Conservation (phyloP, 2,329 filamentous ascomycete species). For the Cercospora sp. region DNA sequence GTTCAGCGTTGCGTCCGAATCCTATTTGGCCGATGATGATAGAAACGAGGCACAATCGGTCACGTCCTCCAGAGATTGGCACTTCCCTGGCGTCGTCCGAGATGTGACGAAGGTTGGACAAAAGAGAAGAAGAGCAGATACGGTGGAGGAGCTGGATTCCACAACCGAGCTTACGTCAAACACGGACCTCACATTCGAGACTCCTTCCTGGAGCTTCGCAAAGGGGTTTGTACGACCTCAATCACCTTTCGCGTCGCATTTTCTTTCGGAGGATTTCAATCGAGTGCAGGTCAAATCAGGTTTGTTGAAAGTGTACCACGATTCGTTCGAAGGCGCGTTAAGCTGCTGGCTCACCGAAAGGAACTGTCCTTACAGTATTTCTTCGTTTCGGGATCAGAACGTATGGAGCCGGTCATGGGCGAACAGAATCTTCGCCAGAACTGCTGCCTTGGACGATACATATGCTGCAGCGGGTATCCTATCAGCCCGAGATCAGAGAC, state of each 20-base stretch:
- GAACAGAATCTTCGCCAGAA: conserved; percentile 23
- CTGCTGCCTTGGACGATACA: conserved; percentile 22
- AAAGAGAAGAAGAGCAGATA: background rate
- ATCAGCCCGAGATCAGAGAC: conserved; percentile 17
- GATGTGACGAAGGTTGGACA: background rate
- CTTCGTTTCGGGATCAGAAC: conserved; percentile 19
- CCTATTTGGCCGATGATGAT: background rate
- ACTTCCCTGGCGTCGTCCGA: background rate
- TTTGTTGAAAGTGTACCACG: conserved; percentile 25
- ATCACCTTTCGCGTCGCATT: conserved; percentile 18
- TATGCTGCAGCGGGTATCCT: conserved; percentile 20
- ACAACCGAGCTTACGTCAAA: background rate
- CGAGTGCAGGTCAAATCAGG: conserved; percentile 20
- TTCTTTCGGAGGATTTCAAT: conserved; percentile 19
- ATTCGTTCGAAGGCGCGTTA: conserved; percentile 25
- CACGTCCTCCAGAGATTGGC: background rate
- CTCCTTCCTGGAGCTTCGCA: conserved; percentile 2
- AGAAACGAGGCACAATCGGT: background rate
- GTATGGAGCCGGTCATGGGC: conserved; percentile 26
- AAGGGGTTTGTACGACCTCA: conserved; percentile 11
- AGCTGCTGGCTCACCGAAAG: conserved; percentile 26
- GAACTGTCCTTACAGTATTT: conserved; percentile 25
- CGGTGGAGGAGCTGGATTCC: background rate
- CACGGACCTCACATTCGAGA: background rate
- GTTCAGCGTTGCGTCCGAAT: background rate